Conservation (phyloP, 2,329 filamentous ascomycete species). For the Colletotrichum chrysophilum region DNA sequence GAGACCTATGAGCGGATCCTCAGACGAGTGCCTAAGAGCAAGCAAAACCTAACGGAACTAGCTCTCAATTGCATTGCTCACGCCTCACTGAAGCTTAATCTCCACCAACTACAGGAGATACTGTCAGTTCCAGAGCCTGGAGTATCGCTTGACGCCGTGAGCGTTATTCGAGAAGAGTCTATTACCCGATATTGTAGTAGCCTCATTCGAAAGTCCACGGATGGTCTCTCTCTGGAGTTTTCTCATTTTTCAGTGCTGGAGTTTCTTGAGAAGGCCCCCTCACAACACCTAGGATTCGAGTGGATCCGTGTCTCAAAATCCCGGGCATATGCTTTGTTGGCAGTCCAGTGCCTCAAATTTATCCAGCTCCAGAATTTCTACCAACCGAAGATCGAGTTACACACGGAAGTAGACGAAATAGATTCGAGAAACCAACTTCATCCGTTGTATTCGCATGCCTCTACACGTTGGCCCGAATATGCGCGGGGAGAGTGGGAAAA, state of each 20-base stretch:
- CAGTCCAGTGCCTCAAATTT: not conserved
- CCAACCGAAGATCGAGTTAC: accelerated
- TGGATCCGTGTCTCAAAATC: not conserved
- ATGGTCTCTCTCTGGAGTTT: not conserved
- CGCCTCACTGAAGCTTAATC: accelerated
- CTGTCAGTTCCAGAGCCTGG: not conserved
- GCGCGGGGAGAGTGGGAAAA: not conserved
- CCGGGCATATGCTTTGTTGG: not conserved
- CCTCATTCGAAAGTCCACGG: not conserved
- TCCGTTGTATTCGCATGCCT: not conserved
- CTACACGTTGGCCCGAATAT: not conserved
- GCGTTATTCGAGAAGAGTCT: not conserved
- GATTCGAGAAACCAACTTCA: accelerated
- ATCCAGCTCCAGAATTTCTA: not conserved
- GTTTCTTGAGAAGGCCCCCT: not conserved
- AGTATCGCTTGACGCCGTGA: accelerated
- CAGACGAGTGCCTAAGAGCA: not conserved
- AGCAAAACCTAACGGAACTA: accelerated
- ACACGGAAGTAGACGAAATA: accelerated
- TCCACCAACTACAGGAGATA: not conserved
- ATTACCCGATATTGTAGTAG: not conserved
- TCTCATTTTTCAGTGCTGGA: conserved; percentile 4
- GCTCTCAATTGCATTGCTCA: not conserved
- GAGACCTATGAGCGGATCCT: not conserved
- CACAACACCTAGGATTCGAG: not conserved